A percentile compares a stretch with the other conserved stretches of the same genome.
These are phyloP conservation scores for Aspergillus neoniger DNA, from an alignment of 2,329 filamentous ascomycete species.

Conservation along the genomic window DNA sequence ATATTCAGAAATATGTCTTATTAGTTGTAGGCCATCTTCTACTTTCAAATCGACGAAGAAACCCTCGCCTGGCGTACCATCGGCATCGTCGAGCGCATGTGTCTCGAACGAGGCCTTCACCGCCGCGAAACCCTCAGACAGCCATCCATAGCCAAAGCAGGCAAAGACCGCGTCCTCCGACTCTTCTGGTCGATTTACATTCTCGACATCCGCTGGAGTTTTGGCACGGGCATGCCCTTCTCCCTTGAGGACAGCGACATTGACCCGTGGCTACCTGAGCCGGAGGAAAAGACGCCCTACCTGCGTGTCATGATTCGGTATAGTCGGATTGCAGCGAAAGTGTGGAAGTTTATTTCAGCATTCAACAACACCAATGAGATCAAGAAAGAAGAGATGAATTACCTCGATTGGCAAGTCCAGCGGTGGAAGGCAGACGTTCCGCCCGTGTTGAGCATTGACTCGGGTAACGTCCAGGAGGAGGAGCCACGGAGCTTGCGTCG, in stretches of 20 bases:
- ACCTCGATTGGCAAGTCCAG: constrained; percentile 77
- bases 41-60: constrained; percentile 85
- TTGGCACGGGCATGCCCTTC: constrained; percentile 83
- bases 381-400: constrained; percentile 73
- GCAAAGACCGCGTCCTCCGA: constrained; percentile 67
- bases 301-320: constrained; percentile 85
- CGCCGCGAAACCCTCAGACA: constrained; percentile 70
- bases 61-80: constrained; percentile 85
- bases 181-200: constrained; percentile 88
- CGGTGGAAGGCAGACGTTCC: constrained; percentile 78
- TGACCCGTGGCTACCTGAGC: constrained; percentile 74
- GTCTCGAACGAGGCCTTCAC: constrained; percentile 79
- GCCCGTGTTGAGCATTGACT: constrained; percentile 61
- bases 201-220: constrained; percentile 84
- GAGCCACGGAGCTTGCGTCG: constrained; percentile 65
- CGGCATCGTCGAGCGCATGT: constrained; percentile 77
- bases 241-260: constrained; percentile 81
- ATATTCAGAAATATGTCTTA: constrained; percentile 6
- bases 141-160: constrained; percentile 65
- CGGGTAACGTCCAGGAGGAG: constrained; percentile 45
- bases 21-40: constrained; percentile 63
- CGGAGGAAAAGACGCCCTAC: constrained; percentile 65
- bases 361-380: constrained; percentile 66
- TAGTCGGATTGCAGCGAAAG: constrained; percentile 76
- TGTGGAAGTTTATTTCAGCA: constrained; percentile 79